Base-by-base conservation (phyloP, 1,284 basidiomycete genomes). In the Austroboletus sp. region DNA sequence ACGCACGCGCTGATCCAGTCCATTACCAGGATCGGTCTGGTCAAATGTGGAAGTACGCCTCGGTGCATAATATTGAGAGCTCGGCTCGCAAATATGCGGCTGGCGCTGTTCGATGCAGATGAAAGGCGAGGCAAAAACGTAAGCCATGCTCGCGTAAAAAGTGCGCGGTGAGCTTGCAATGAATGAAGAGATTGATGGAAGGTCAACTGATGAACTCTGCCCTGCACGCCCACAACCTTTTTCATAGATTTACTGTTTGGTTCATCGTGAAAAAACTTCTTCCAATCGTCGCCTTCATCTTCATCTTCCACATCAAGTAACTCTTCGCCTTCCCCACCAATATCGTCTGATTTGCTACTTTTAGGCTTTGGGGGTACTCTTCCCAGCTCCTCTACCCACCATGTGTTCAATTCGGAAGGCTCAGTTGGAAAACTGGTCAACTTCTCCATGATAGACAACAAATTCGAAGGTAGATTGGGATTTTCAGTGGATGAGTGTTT, bases 1-100 rank as follows among this genome's bases (percentile, higher is more conserved):
- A 96, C 86, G 53, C 90, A 88, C 10, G 79, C 79, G 26, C 88
- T 83, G 27, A 98, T 76, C 88, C 94, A 98, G 67, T 98, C 95
- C 79, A 96, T 94, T 12, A 95, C 76, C 42, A 95, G 66, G 6
- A 93, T 73, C 0, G 89, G 79, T 41, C 86, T 70, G 4, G 85
- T 87, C 45, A 96, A 65, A 63, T 94, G 82, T 0, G 93, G 93
- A 58, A 96, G 69, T 16, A 96, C 85, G 11, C 85, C 81, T 7
- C 80, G 73, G 65, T 96, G 91, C 70, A 96, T 78, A 8, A 92
- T 74, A 53, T 85, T 83, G 40, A 96, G 67, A 2, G 79, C 81
- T 30, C 86, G 74, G 36, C 80, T 75, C 3, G 74, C 70, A 6
- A 79, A 57, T 3, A 66, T 65, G 50, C 72, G 77, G 4, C 66